These are phyloP conservation scores for Allantophomopsis lycopodina DNA, from an alignment of 2,329 filamentous ascomycete genomes.

Conservation along the genomic window DNA sequence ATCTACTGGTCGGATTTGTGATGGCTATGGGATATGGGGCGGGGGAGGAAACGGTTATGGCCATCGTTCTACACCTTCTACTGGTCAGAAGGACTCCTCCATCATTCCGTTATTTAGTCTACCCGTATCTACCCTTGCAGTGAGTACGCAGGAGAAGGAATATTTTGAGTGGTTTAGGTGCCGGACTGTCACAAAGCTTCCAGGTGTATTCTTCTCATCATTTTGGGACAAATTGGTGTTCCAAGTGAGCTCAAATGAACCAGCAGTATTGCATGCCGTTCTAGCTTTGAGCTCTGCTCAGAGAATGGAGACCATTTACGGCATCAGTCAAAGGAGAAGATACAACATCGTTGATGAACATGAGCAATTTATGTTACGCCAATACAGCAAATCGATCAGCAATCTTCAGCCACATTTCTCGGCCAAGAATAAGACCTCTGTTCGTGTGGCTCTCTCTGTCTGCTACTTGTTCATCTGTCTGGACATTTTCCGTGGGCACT, in stretches of 20 bases:
- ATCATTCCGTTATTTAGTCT: conserved; percentile 20
- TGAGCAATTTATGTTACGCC: conserved; percentile 24
- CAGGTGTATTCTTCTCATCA: conserved; percentile 19
- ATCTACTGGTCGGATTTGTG: conserved; percentile 20
- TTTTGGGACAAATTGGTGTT: conserved; percentile 23
- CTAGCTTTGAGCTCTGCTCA: conserved; percentile 25
- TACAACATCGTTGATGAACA: conserved; percentile 8
- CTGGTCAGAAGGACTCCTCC: conserved; percentile 8
- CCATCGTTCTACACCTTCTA: conserved; percentile 8
- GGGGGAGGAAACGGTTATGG: conserved; percentile 4
- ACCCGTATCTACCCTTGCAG: conserved; percentile 23
- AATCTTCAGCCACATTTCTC: conserved; percentile 22
- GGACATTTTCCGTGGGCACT: conserved; percentile 34
- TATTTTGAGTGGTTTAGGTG: conserved; percentile 32
- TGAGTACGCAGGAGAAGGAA: conserved; percentile 21
- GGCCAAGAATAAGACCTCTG: conserved; percentile 14
- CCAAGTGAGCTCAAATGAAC: conserved; percentile 19
- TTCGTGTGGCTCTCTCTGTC: conserved; percentile 24
- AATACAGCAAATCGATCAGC: conserved; percentile 35
- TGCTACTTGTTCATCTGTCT: conserved; percentile 37
- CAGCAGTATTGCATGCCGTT: conserved; percentile 22
- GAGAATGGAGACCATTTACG: conserved; percentile 15
- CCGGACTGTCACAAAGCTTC: conserved; percentile 25
- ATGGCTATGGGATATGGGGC: conserved; percentile 24
- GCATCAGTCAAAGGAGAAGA: conserved; percentile 11